A percentile compares a stretch with the other conserved stretches of the same genome.
phyloP scores from a whole-genome alignment of 805 yeast species.

The Hanseniaspora osmophila region DNA sequence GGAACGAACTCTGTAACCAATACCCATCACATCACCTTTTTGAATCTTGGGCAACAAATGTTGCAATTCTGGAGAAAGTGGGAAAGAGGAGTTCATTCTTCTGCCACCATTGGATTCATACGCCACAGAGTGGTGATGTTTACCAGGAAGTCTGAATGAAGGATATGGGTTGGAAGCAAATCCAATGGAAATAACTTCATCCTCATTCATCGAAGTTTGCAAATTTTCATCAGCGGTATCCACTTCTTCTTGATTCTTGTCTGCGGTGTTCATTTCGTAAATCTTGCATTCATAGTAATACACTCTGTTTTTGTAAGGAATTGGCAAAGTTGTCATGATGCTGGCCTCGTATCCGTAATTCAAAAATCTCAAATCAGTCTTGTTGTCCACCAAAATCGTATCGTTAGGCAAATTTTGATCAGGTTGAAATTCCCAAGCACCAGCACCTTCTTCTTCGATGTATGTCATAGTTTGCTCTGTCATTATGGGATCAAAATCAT shows the following conservation, averaged over 20 bases:
- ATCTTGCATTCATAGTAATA: conserved; percentile 83
- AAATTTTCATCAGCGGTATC: not conserved
- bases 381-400: conserved; percentile 48
- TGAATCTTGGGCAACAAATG: conserved; percentile 43
- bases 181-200: conserved; percentile 57
- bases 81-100: conserved; percentile 67
- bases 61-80: conserved; percentile 29
- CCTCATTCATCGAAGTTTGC: conserved; percentile 12
- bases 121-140: conserved; percentile 71
- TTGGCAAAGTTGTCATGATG: conserved; percentile 68
- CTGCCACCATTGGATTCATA: conserved; percentile 79
- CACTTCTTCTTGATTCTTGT: conserved; percentile 17
- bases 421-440: conserved; percentile 75
- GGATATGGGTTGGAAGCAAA: conserved; percentile 83
- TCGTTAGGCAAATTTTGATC: conserved; percentile 38
- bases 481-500: conserved; percentile 20
- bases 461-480: conserved; percentile 25
- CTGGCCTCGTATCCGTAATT: conserved; percentile 47
- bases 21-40: conserved; percentile 86
- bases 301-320: conserved; percentile 70
- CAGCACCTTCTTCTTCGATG: conserved; percentile 77
- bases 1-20: conserved; percentile 70
- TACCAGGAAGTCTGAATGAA: conserved; percentile 82
- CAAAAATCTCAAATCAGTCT: conserved; percentile 43
- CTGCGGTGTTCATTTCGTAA: conserved; percentile 49